Evolutionary conservation across 2,329 filamentous ascomycete species (phyloP).

Genomic region (Claviceps sp.): DNA sequence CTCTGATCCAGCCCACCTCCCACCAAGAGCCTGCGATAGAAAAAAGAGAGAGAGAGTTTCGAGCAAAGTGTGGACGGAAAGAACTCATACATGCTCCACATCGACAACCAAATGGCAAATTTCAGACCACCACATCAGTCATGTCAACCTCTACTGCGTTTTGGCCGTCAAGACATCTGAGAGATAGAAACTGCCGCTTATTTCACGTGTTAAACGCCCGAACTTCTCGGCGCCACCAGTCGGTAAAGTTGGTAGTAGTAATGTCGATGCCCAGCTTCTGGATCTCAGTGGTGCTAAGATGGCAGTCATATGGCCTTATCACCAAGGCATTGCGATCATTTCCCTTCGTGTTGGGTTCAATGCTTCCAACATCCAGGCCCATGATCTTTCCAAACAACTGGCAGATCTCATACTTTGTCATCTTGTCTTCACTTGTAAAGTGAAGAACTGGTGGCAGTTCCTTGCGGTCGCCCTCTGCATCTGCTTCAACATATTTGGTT

Average conservation of each 20-base stretch:
- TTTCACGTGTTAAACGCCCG: constrained; percentile 42
- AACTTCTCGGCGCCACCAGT: constrained; percentile 64
- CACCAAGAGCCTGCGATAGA: neutral
- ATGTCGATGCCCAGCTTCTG: constrained; percentile 64
- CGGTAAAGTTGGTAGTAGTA: constrained; percentile 58
- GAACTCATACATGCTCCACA: neutral
- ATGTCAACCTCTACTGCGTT: neutral
- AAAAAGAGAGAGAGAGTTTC: neutral
- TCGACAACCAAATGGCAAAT: neutral
- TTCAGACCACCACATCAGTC: neutral
- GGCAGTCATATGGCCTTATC: constrained; percentile 75
- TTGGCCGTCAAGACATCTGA: neutral
- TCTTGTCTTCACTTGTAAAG: constrained; percentile 73
- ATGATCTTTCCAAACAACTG: constrained; percentile 66
- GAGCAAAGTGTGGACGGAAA: neutral
- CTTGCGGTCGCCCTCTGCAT: constrained; percentile 29
- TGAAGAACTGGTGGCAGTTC: constrained; percentile 60
- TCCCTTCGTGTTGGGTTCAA: constrained; percentile 57
- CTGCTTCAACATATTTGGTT: constrained; percentile 46
- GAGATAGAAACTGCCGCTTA: neutral
- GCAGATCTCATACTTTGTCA: constrained; percentile 86
- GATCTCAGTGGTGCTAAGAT: constrained; percentile 64
- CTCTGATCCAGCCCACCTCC: too few species aligned
- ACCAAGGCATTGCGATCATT: constrained; percentile 59
- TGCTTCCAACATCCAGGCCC: constrained; percentile 54